These are phyloP conservation scores for Dillenia turbinata DNA, from an alignment of 164 flowering plant species.

Conservation along the genomic window DNA sequence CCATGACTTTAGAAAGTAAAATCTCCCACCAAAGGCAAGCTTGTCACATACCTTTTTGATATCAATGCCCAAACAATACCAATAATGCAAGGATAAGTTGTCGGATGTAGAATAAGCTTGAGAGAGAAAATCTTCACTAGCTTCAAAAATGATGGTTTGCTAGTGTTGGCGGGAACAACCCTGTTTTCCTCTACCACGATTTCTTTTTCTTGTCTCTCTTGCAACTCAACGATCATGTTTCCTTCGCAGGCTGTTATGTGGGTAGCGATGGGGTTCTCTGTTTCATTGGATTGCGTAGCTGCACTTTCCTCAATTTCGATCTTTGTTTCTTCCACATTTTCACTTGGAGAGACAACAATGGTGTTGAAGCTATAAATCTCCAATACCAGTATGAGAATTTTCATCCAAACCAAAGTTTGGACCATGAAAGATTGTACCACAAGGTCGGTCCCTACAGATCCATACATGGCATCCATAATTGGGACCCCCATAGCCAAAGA, in stretches of 20 bases:
- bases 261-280: too few species aligned
- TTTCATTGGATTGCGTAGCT: not conserved
- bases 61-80: conserved; percentile 66
- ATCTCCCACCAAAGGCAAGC: too few species aligned
- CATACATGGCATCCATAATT: conserved; percentile 66
- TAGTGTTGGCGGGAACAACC: not conserved
- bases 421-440: conserved; percentile 59
- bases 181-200: conserved; percentile 30
- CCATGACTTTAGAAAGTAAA: too few species aligned
- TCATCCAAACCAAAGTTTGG: conserved; percentile 63
- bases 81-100: conserved; percentile 49
- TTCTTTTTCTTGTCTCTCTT: not conserved
- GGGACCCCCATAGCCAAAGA: conserved; percentile 76
- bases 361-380: conserved; percentile 36
- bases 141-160: conserved; percentile 30
- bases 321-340: not conserved
- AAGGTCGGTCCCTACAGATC: conserved; percentile 41
- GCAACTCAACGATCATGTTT: too few species aligned
- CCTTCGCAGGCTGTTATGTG: too few species aligned
- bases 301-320: conserved; percentile 30
- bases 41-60: conserved; percentile 44
- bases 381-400: conserved; percentile 45
- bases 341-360: conserved; percentile 7
- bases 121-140: conserved; percentile 54
- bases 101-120: conserved; percentile 61